Base-by-base conservation (phyloP, 1,139 yeast species). In the Kodamaea sp. region DNA sequence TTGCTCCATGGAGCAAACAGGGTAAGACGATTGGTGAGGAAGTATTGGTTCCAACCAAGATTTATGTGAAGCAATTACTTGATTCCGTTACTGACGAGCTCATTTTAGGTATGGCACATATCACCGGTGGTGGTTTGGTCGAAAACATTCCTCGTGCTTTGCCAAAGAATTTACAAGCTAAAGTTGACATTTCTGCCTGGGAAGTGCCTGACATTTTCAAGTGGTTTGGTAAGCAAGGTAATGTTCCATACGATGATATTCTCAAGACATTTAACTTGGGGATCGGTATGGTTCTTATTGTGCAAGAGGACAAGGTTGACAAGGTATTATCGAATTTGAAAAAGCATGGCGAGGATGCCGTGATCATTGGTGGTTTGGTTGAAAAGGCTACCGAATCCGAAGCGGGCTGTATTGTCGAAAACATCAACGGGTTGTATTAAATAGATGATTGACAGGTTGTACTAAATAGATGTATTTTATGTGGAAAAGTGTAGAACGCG, bases 41-140 rank as follows among this genome's bases (percentile, higher is more conserved):
- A 51, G 72, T 90, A 41, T 73, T 94, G 50, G 78, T 82, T 4
- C 98, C 99, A 39, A 94, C 98, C 6, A 81, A 85, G 59, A 92
- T 94, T 49, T 94, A 94, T 63, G 98, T 94, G 50, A 90, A 88
- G 65, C 95, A 90, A 54, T 66, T 92, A 44, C 73, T 92, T 49
- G 84, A 87, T 41, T 79, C 87, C 5, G 76, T 90, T 48, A 76
- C 75, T 54, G 69, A 83, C 56, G 82, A 75, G 34, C 69, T 84
- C 45, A 62, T 92, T 40, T 73, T 88, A 42, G 99, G 97, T 44
- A 75, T 94, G 60, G 96, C 98, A 5, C 96, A 94, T 60, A 92
- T 94, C 54, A 94, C 99, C 22, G 99, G 99, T 45, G 99, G 99
- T 57, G 99, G 99, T 43, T 74, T 94, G 37, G 84, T 92, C 28